Evolutionary conservation across 1,284 basidiomycete species (phyloP).

Genomic region (Apiotrichum porosum): DNA sequence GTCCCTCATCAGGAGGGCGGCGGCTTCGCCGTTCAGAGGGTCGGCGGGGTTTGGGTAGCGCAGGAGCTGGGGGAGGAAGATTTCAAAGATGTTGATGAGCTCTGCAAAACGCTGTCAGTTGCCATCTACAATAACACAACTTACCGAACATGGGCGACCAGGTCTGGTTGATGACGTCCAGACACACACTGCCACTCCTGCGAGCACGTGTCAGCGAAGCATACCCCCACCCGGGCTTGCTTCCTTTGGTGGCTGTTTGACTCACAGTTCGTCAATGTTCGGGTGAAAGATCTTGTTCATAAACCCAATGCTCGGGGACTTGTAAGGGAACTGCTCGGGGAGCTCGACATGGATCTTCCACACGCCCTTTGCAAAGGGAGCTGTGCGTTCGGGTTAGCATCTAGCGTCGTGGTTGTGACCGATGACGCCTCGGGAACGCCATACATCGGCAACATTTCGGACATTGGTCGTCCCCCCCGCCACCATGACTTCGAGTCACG

Average conservation of each 20-base stretch:
- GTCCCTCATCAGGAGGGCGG: slow-evolving; percentile 92
- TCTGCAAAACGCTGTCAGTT: slow-evolving; percentile 54
- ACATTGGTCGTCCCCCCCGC: no score
- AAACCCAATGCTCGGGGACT: slow-evolving; percentile 97
- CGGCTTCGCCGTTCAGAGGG: slow-evolving; percentile 95
- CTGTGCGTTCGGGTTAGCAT: slow-evolving; percentile 51
- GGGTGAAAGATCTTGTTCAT: slow-evolving; percentile 99
- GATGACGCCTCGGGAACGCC: background rate
- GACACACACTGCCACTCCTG: slow-evolving; percentile 89
- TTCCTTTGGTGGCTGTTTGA: no score
- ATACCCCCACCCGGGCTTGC: no score
- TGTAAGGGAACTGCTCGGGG: slow-evolving; percentile 99
- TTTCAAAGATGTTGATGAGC: slow-evolving; percentile 99
- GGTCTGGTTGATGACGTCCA: slow-evolving; percentile 98
- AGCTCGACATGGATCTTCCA: slow-evolving; percentile 99
- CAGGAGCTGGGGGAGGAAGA: slow-evolving; percentile 92
- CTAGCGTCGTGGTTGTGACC: no score
- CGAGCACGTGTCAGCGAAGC: slow-evolving; percentile 15
- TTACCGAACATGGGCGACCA: slow-evolving; percentile 98
- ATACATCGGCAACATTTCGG: background rate
- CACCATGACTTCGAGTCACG: background rate
- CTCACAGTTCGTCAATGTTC: slow-evolving; percentile 92
- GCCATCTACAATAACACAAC: no score
- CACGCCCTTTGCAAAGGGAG: slow-evolving; percentile 89
- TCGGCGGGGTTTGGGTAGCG: slow-evolving; percentile 98